Percentiles rank a stretch among this genome's conserved stretches.
Conservation (phyloP, 345 rosid genomes). For the Nephelium lappaceum region DNA sequence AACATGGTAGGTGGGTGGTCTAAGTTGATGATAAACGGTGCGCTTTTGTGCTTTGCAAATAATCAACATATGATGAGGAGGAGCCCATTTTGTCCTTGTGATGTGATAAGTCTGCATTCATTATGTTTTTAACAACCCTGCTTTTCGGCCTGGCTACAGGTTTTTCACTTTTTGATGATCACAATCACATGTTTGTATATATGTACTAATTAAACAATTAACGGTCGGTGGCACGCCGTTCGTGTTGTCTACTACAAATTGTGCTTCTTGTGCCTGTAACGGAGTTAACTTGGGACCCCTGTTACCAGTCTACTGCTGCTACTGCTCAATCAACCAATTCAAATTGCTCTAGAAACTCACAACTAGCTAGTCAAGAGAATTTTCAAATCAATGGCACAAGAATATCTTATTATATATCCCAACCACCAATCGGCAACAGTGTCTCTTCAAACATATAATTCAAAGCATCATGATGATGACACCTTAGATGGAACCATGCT, state of each 20-base stretch:
- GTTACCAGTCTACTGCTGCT: no score
- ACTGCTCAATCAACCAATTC: not conserved
- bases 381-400: not conserved
- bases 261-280: not conserved
- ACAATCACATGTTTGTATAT: not conserved
- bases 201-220: not conserved
- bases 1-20: not conserved
- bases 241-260: not conserved
- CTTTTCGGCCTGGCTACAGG: not conserved
- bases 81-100: conserved; percentile 16
- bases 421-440: conserved; percentile 15
- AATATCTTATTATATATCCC: not conserved
- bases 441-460: conserved; percentile 8
- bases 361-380: not conserved
- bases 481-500: conserved; percentile 29
- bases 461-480: conserved; percentile 30
- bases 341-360: not conserved
- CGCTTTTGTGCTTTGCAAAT: conserved; percentile 14
- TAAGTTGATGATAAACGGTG: not conserved
- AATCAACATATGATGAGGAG: conserved; percentile 21
- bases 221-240: not conserved
- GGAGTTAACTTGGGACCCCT: not conserved
- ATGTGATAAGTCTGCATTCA: not conserved
- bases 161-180: not conserved
- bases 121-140: conserved; percentile 3